Conservation (phyloP, 768 basidiomycete genomes). For the Grammothele lineata region DNA sequence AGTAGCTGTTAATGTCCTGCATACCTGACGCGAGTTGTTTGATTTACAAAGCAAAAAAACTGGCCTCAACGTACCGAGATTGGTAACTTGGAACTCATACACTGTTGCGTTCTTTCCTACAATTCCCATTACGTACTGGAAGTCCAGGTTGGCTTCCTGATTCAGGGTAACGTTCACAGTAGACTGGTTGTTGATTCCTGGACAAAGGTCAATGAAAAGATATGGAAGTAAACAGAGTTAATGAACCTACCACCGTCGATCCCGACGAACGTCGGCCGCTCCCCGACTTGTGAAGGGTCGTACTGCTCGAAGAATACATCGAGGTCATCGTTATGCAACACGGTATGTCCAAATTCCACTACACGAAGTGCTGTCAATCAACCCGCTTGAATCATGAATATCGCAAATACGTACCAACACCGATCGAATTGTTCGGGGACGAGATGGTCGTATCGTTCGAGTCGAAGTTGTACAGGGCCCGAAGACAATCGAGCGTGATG, state of each 20-base stretch:
- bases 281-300: conserved; percentile 33
- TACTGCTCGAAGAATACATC: conserved; percentile 38
- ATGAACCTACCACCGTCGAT: no score
- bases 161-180: conserved; percentile 24
- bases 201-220: neutral
- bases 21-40: no score
- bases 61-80: no score
- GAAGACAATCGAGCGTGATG: conserved; percentile 27
- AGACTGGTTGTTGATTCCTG: neutral
- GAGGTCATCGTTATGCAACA: conserved; percentile 37
- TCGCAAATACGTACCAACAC: conserved; percentile 26
- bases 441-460: conserved; percentile 20
- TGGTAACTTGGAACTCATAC: conserved; percentile 19
- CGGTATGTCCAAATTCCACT: conserved; percentile 40
- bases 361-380: no score
- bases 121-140: conserved; percentile 41
- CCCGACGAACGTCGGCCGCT: conserved; percentile 30
- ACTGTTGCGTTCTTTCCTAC: conserved; percentile 18
- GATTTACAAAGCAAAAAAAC: no score
- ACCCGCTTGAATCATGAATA: no score
- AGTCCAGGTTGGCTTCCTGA: conserved; percentile 53
- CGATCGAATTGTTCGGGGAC: conserved; percentile 22
- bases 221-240: no score
- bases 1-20: no score
- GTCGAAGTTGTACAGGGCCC: conserved; percentile 26